Conservation (phyloP, 768 basidiomycete species). For the Chlorophyllum brunneum region DNA sequence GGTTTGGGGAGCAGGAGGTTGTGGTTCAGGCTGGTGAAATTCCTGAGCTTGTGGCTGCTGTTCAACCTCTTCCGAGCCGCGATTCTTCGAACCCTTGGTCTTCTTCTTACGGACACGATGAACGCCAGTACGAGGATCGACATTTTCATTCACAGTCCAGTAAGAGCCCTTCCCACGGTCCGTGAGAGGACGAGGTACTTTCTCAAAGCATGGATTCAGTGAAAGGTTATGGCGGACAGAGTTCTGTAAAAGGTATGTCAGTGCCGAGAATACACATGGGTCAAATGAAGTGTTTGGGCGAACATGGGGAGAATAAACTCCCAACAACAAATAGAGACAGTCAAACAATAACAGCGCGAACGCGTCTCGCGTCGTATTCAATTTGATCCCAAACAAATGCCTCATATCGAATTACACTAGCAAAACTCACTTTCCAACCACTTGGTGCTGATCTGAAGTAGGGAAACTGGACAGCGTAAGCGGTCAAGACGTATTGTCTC, state of each 20-base stretch:
- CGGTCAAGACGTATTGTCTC: conserved; percentile 15
- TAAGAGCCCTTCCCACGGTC: conserved; percentile 90
- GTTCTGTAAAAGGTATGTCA: conserved; percentile 50
- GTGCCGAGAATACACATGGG: conserved; percentile 23
- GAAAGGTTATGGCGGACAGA: conserved; percentile 90
- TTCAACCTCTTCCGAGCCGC: conserved; percentile 56
- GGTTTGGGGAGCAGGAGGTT: conserved; percentile 15
- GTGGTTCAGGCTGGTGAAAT: conserved; percentile 47
- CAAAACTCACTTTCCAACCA: conserved; percentile 81
- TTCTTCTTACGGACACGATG: conserved; percentile 89
- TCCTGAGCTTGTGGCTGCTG: conserved; percentile 33
- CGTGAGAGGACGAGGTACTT: conserved; percentile 86
- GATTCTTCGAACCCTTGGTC: conserved; percentile 48
- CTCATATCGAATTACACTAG: conserved; percentile 5
- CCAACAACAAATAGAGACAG: conserved; percentile 58
- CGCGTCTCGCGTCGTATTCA: conserved; percentile 36
- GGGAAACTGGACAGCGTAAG: conserved; percentile 56
- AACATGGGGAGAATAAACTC: conserved; percentile 31
- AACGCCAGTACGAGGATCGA: conserved; percentile 85
- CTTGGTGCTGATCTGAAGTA: conserved; percentile 84
- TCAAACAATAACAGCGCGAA: conserved; percentile 64
- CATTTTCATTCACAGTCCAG: conserved; percentile 90
- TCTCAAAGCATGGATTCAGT: conserved; percentile 87
- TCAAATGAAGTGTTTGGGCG: conserved; percentile 23
- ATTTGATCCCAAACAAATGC: conserved; percentile 16